These are phyloP conservation scores for Talaromyces sp. DNA, from an alignment of 2,329 filamentous ascomycete genomes.

Conservation along the genomic window DNA sequence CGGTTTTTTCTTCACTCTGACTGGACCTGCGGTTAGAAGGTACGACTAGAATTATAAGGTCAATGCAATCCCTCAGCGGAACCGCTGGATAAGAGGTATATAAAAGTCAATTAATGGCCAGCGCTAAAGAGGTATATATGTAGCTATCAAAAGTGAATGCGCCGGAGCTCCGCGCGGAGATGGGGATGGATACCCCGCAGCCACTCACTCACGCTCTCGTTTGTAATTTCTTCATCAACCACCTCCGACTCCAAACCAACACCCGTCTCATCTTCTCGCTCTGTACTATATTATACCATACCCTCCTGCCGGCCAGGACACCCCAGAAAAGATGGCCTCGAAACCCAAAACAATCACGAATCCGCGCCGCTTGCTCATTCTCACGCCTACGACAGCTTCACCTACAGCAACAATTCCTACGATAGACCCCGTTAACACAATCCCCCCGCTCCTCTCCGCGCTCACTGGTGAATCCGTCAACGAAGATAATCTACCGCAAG, in stretches of 20 bases:
- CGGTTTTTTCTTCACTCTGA: not conserved
- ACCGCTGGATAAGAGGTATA: not conserved
- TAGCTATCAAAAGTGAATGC: not conserved
- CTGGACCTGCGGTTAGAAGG: too few species aligned
- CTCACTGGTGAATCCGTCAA: constrained; percentile 29
- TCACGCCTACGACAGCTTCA: constrained; percentile 29
- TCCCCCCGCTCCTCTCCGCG: constrained; percentile 32
- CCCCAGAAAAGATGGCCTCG: not conserved
- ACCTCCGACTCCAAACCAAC: not conserved
- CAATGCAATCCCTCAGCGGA: not conserved
- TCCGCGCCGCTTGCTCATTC: constrained; percentile 38
- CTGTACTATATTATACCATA: not conserved
- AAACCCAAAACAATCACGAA: constrained; percentile 25
- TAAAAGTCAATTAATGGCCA: too few species aligned
- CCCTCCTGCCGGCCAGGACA: constrained; percentile 7
- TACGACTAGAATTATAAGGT: not conserved
- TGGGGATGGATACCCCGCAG: not conserved
- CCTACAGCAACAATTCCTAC: not conserved
- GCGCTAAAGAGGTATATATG: not conserved
- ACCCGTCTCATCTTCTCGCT: not conserved
- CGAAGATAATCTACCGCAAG: constrained; percentile 15
- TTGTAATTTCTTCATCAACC: not conserved
- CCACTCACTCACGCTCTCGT: not conserved
- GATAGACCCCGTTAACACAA: constrained; percentile 14
- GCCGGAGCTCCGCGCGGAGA: not conserved